Evolutionary conservation across 2,329 filamentous ascomycete genomes (phyloP), one percentile per base, ranked within the genome.

Genomic region (Claviceps sp.): DNA sequence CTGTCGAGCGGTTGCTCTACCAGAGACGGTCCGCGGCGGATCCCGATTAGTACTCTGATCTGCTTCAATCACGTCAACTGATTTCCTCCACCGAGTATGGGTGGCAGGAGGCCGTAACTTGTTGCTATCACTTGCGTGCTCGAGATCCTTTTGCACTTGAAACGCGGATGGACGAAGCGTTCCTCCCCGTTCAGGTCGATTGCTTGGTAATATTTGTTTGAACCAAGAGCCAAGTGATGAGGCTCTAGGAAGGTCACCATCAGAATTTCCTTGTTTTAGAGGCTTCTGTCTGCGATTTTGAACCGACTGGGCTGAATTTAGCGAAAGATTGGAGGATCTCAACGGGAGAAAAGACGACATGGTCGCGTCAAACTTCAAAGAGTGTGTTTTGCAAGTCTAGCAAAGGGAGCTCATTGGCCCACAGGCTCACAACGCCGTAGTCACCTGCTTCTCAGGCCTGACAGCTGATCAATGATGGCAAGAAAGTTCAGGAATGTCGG

Each of bases 151-250:
- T 17, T 53, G 50, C 36, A 64, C 61, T 63, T 59, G 64, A 48
- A 60, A 64, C 1, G 63, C 60, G 5, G 58, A 58, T 23, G 56
- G 51, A 40, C 73, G 71, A 43, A 63, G 51, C 1, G 76, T 78
- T 9, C 75, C 71, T 20, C 77, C 75, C 34, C 70, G 69, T 55
- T 79, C 77, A 1, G 72, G 66, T 6, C 70, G 71, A 52, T 71
- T 68, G 54, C 69, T 74, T 0, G 76, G 76, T 9, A 76, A 62
- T 2, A 78, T 64, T 50, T 62, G 72, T 52, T 61, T 70, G 49
- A 77, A 60, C 58, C 74, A 72, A 47, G 62, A 62, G 16, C 65
- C 56, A 17, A 73, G 54, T 5, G 71, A 71, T 20, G 52, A 23
- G 8, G 50, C 47, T 7, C 47, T 57, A 47, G 45, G 52, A 38